phyloP scores from a whole-genome alignment of 2,329 filamentous ascomycete genomes.

The Penicillium sp. region DNA sequence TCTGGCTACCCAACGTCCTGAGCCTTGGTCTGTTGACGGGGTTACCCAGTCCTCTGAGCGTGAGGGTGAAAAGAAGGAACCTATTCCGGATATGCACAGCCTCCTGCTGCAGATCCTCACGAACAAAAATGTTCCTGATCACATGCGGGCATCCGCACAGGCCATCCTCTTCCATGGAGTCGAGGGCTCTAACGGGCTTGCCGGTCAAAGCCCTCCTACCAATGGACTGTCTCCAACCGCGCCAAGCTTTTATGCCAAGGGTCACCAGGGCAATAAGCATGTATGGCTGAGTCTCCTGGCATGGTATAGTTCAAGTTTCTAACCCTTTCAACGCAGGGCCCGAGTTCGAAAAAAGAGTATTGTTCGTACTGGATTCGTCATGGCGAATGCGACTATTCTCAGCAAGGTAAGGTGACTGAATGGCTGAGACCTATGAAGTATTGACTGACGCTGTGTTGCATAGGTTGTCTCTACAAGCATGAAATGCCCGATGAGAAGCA shows the following conservation, averaged over 20 bases:
- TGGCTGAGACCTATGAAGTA: not conserved
- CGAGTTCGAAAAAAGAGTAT: constrained; percentile 62
- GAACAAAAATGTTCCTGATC: constrained; percentile 20
- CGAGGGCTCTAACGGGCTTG: not conserved
- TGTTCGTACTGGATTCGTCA: constrained; percentile 89
- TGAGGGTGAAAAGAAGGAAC: constrained; percentile 3
- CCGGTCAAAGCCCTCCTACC: not conserved
- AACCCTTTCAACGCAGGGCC: constrained; percentile 8
- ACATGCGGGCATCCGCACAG: constrained; percentile 23
- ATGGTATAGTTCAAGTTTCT: not conserved
- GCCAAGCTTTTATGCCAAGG: not conserved
- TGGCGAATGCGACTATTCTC: constrained; percentile 78
- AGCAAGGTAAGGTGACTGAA: constrained; percentile 55
- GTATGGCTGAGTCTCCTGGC: not conserved
- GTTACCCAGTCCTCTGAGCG: not conserved
- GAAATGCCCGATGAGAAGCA: constrained; percentile 73
- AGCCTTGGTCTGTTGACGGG: constrained; percentile 38
- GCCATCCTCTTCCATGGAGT: constrained; percentile 8
- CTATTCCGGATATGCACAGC: constrained; percentile 16
- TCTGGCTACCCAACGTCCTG: constrained; percentile 28
- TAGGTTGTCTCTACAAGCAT: constrained; percentile 79
- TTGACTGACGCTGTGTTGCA: not conserved
- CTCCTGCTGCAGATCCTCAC: constrained; percentile 20
- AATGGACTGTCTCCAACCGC: not conserved
- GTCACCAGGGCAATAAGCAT: not conserved